Base-by-base conservation (phyloP, 2,329 filamentous ascomycete genomes). In the Colletotrichum shisoi region DNA sequence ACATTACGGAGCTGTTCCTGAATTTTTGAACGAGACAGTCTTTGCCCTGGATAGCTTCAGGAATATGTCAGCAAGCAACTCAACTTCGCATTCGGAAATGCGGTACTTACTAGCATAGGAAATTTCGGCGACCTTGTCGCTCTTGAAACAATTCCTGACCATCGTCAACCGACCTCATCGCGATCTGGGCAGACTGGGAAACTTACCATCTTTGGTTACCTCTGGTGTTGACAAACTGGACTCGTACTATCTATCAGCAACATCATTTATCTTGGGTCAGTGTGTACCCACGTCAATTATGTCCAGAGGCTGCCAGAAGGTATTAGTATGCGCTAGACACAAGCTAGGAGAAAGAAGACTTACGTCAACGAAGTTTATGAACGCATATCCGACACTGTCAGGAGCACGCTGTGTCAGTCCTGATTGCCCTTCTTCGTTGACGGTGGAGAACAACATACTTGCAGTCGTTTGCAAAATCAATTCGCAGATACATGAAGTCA, bases 21-120 rank as follows among this genome's bases (percentile, higher is more conserved):
- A 99, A 99, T 76, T 98, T 97, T 76, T 96, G 91, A 7, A 97
- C 87, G 0, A 98, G 84, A 70, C 92, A 94, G 74, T 97, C 93
- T 70, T 91, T 90, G 52, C 95, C 95, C 81, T 99, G 95, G 67
- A 97, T 94, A 13, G 94, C 91, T 70, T 93, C 64, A 19, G 13
- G 48, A 21, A 13, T 11, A 63, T 59, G 57, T 81, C 62, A 80
- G 74, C 54, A 70, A 61, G 19, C n/a, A 48, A 13, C 1, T 31
- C 15, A 6, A 2, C 11, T 8, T 4, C 0, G 7, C 4, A 15
- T 5, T 3, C 12, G 7, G 3, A 3, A 19, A 17, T 8, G 83
- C 31, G 31, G 15, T 21, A 27, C 90, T 80, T 78, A 93, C 91
- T 97, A n/a, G 95, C 95, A 77, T 98, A 99, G 0, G 94, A 97